These are phyloP conservation scores for Chaetoceros tenuissimus DNA, from an alignment of 108 stramenopile genomes.

Conservation along the genomic window DNA sequence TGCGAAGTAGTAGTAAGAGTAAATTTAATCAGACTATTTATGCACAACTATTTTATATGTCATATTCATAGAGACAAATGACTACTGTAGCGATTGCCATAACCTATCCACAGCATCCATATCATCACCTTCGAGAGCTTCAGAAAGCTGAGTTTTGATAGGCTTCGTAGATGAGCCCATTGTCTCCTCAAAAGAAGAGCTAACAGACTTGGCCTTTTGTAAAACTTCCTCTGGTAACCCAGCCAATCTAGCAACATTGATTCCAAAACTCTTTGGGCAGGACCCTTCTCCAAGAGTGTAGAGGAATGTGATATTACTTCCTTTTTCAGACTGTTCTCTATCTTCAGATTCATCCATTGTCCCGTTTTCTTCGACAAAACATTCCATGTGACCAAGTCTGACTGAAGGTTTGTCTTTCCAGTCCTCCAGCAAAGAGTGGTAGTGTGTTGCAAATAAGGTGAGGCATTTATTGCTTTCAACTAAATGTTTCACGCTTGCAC, in stretches of 20 bases:
- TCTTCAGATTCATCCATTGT: constrained; percentile 14
- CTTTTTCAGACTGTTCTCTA: constrained; percentile 22
- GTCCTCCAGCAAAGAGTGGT: constrained; percentile 94
- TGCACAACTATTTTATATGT: no score
- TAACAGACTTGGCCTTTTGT: constrained; percentile 59
- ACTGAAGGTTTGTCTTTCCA: constrained; percentile 79
- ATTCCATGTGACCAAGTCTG: constrained; percentile 97
- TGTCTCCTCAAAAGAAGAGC: constrained; percentile 73
- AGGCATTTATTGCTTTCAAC: constrained; percentile 83
- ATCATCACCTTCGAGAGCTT: no score
- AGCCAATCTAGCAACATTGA: constrained; percentile 97
- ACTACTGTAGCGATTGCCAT: no score
- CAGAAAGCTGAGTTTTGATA: no score
- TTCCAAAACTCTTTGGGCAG: constrained; percentile 96
- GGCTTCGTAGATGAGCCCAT: no score
- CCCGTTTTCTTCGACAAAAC: constrained; percentile 75
- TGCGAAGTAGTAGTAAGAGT: no score
- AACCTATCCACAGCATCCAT: no score
- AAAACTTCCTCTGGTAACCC: constrained; percentile 93
- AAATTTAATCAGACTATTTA: no score
- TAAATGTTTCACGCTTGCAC: constrained; percentile 91
- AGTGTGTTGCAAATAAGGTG: constrained; percentile 97
- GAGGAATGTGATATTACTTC: constrained; percentile 89
- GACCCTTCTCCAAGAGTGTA: constrained; percentile 93
- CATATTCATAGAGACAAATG: no score